phyloP scores from a whole-genome alignment of 306 rosid species.

The Cucurbita moschata region DNA sequence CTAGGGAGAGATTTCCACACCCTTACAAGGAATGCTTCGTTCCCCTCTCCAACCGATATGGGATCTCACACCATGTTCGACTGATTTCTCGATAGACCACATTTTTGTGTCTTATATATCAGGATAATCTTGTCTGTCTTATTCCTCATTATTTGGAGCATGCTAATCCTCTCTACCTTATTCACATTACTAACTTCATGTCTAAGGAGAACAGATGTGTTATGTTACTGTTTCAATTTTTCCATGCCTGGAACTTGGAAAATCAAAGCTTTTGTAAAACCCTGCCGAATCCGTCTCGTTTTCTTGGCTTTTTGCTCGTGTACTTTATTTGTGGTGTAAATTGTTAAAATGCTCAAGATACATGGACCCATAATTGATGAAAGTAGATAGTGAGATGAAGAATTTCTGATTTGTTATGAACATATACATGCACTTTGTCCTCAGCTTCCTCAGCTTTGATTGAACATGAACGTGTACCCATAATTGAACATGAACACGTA shows the following conservation, averaged over 20 bases:
- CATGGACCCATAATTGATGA: too few species aligned
- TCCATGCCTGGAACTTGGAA: background rate
- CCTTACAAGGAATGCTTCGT: too few species aligned
- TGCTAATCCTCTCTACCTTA: too few species aligned
- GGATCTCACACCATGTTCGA: too few species aligned
- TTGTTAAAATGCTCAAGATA: too few species aligned
- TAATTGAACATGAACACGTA: background rate
- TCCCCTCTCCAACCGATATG: too few species aligned
- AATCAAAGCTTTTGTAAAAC: background rate
- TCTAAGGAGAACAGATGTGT: background rate
- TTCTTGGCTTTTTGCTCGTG: background rate
- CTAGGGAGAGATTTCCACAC: too few species aligned
- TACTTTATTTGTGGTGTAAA: background rate
- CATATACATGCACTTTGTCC: too few species aligned
- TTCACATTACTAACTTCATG: background rate
- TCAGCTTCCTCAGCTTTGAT: too few species aligned
- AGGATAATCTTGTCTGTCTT: background rate
- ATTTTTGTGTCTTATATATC: background rate
- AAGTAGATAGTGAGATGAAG: too few species aligned
- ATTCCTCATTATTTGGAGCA: background rate
- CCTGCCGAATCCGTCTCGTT: background rate
- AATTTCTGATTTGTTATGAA: background rate
- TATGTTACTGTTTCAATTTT: background rate
- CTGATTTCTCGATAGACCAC: background rate
- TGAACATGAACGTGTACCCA: too few species aligned